Evolutionary conservation across 1,139 yeast species (phyloP).

Genomic region (Nakaseomyces uthaithaninus): DNA sequence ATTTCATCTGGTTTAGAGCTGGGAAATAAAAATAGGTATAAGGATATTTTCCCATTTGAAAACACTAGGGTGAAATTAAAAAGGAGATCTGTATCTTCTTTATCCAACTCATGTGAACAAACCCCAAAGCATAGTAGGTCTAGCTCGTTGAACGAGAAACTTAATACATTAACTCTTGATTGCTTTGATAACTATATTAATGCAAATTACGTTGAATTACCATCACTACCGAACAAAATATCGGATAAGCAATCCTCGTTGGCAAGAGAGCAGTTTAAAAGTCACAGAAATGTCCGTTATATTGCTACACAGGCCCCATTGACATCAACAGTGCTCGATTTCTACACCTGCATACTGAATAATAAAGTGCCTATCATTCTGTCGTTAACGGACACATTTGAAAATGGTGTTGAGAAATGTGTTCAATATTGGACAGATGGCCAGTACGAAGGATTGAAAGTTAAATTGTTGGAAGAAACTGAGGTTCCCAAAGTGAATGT

Average conservation of each 20-base stretch:
- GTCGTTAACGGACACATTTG: slow-evolving; percentile 54
- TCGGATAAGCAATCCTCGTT: not conserved
- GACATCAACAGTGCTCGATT: slow-evolving; percentile 61
- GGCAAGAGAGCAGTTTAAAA: slow-evolving; percentile 2
- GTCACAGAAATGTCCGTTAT: slow-evolving; percentile 35
- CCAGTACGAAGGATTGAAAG: slow-evolving; percentile 26
- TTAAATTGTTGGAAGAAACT: slow-evolving; percentile 20
- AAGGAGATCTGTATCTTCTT: slow-evolving; percentile 15
- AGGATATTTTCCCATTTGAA: slow-evolving; percentile 73
- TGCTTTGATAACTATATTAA: slow-evolving; percentile 44
- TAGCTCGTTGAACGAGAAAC: slow-evolving; percentile 12
- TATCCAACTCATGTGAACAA: slow-evolving; percentile 4
- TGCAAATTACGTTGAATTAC: slow-evolving; percentile 44
- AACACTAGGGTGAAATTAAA: slow-evolving; percentile 55
- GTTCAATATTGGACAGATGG: slow-evolving; percentile 45
- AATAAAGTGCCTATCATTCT: slow-evolving; percentile 55
- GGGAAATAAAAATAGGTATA: slow-evolving; percentile 69
- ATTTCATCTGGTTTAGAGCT: slow-evolving; percentile 67
- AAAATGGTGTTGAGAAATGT: slow-evolving; percentile 49
- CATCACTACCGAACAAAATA: slow-evolving; percentile 13
- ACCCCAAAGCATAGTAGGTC: slow-evolving; percentile 8
- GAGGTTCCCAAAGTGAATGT: not conserved
- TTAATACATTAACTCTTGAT: slow-evolving; percentile 7
- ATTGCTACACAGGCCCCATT: slow-evolving; percentile 87
- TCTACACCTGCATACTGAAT: slow-evolving; percentile 61